phyloP scores from a whole-genome alignment of 257 asterid genomes.

The Lycium barbarum region DNA sequence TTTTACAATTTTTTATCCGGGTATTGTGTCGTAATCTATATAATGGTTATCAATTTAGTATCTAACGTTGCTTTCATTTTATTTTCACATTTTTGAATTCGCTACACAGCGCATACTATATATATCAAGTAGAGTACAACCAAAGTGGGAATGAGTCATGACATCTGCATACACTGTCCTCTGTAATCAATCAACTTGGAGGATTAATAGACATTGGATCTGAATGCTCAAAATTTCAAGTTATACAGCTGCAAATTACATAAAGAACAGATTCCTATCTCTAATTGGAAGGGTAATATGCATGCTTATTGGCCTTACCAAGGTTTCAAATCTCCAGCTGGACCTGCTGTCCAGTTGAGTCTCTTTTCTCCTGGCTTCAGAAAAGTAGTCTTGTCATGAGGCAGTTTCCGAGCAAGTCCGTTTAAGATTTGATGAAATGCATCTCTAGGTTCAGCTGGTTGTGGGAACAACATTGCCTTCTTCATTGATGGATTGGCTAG shows the following conservation, averaged over 20 bases:
- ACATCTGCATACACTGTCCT: too few relatives aligned
- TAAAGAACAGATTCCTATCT: too few relatives aligned
- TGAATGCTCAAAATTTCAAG: neutral
- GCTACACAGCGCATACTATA: too few relatives aligned
- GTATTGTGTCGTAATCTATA: too few relatives aligned
- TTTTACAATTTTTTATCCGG: too few relatives aligned
- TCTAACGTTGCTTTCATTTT: too few relatives aligned
- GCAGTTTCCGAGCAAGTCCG: constrained; percentile 69
- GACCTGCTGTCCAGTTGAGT: constrained; percentile 90
- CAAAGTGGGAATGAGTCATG: too few relatives aligned
- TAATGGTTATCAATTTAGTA: too few relatives aligned
- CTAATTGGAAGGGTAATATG: neutral
- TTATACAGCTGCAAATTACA: neutral
- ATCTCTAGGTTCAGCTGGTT: constrained; percentile 75
- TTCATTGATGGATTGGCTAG: constrained; percentile 93
- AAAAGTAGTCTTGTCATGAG: constrained; percentile 54
- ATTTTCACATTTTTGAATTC: too few relatives aligned
- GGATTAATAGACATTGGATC: neutral
- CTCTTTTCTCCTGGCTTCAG: constrained; percentile 59
- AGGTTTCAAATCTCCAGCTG: constrained; percentile 72
- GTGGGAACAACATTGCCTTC: constrained; percentile 90
- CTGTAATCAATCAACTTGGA: too few relatives aligned
- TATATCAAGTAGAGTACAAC: too few relatives aligned
- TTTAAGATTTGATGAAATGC: constrained; percentile 57
- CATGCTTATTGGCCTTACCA: constrained; percentile 42